A percentile compares a stretch with the other conserved stretches of the same genome.
Evolutionary conservation across 1,139 yeast species (phyloP).

Genomic region (Geotrichum candidum): DNA sequence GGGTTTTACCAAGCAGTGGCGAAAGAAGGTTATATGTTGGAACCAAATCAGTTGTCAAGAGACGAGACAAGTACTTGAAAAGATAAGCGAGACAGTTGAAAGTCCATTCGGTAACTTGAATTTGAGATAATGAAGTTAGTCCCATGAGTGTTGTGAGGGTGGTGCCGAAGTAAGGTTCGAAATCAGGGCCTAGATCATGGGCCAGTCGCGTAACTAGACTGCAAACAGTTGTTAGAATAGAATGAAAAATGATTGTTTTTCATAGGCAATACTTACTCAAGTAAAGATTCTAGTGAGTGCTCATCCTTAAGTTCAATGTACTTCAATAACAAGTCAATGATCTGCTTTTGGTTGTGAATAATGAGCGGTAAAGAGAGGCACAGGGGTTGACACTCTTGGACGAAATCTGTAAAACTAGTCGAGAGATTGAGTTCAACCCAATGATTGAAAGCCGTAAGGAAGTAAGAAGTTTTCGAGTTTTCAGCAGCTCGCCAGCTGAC

Average conservation of each 20-base stretch:
- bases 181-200: constrained; percentile 91
- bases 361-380: constrained; percentile 76
- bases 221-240: neutral
- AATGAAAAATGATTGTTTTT: neutral
- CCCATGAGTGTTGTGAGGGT: constrained; percentile 49
- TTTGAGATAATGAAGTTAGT: constrained; percentile 45
- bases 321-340: constrained; percentile 49
- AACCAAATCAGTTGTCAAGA: constrained; percentile 53
- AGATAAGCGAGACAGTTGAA: constrained; percentile 82
- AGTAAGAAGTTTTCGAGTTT: constrained; percentile 60
- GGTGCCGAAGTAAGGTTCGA: constrained; percentile 58
- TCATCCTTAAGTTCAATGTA: constrained; percentile 56
- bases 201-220: constrained; percentile 71
- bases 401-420: constrained; percentile 60
- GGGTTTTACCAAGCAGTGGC: constrained; percentile 52
- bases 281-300: constrained; percentile 69
- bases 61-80: constrained; percentile 75
- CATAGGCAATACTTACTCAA: constrained; percentile 44
- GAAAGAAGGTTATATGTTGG: constrained; percentile 63
- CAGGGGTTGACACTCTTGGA: constrained; percentile 48
- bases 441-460: constrained; percentile 69
- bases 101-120: constrained; percentile 69
- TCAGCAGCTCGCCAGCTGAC: constrained; percentile 55
- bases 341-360: constrained; percentile 58
- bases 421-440: constrained; percentile 88